Percentiles rank a stretch among this genome's conserved stretches.
These are phyloP conservation scores for Exophiala spinifera DNA, from an alignment of 2,329 filamentous ascomycete genomes.

Conservation along the genomic window DNA sequence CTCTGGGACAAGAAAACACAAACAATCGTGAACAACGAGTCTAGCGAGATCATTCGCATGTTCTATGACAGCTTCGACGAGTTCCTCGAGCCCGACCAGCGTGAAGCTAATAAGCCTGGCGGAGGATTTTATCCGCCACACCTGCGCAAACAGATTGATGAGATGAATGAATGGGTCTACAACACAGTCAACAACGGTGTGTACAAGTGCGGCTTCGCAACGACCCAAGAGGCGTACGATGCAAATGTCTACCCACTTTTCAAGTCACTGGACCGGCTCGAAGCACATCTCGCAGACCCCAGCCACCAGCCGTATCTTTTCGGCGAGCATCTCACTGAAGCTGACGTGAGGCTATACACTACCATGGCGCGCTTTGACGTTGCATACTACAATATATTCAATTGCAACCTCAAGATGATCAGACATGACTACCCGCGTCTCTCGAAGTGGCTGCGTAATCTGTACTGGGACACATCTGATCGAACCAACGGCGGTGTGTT, in stretches of 20 bases:
- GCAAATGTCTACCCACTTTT: conserved; percentile 67
- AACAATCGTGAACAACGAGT: conserved; percentile 83
- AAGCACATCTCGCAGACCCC: conserved; percentile 59
- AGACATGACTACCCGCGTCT: conserved; percentile 56
- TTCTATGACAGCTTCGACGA: conserved; percentile 72
- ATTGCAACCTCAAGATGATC: conserved; percentile 64
- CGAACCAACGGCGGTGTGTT: conserved; percentile 43
- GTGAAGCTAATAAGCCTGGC: conserved; percentile 45
- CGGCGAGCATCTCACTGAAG: conserved; percentile 70
- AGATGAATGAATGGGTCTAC: conserved; percentile 74
- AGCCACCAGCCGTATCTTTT: conserved; percentile 65
- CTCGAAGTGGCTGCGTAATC: conserved; percentile 45
- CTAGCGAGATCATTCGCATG: conserved; percentile 83
- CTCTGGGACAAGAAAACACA: conserved; percentile 74
- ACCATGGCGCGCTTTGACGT: conserved; percentile 66
- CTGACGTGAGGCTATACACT: conserved; percentile 69
- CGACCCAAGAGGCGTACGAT: conserved; percentile 73
- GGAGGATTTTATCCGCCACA: conserved; percentile 59
- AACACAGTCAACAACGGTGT: conserved; percentile 55
- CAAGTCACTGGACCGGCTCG: conserved; percentile 67
- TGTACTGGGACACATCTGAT: conserved; percentile 47
- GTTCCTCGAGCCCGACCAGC: conserved; percentile 56
- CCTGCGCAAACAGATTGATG: conserved; percentile 65
- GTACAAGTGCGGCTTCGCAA: conserved; percentile 69
- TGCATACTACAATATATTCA: conserved; percentile 80